A percentile compares a stretch with the other conserved stretches of the same genome.
These are phyloP conservation scores for Dillenia suffruticosa DNA, from an alignment of 164 flowering plant genomes.

Conservation along the genomic window DNA sequence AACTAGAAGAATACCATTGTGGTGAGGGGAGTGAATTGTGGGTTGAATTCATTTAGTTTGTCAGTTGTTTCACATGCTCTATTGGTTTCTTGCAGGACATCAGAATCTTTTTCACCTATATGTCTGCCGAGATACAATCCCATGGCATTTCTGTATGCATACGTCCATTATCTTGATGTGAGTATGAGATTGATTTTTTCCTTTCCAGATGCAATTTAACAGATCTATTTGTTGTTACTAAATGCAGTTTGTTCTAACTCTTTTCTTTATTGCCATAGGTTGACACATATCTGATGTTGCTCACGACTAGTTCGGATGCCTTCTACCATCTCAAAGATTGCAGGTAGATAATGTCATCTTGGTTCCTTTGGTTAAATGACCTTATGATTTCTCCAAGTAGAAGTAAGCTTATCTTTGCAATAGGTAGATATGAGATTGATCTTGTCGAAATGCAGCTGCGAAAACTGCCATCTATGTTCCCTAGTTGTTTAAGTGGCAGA, in stretches of 20 bases:
- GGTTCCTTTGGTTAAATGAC: neutral
- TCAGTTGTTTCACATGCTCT: constrained; percentile 6
- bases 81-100: constrained; percentile 71
- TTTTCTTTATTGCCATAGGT: constrained; percentile 41
- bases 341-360: constrained; percentile 45
- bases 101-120: constrained; percentile 97
- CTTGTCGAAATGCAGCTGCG: too few species aligned
- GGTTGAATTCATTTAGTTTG: neutral
- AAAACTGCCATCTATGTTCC: too few species aligned
- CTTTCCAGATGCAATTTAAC: too few species aligned
- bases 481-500: too few species aligned
- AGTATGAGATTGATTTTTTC: constrained; percentile 30
- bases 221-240: too few species aligned
- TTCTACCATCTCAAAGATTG: constrained; percentile 95
- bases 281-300: constrained; percentile 86
- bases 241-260: neutral
- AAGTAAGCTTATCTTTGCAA: too few species aligned
- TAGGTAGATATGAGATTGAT: too few species aligned
- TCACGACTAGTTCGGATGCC: constrained; percentile 95
- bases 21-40: neutral
- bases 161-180: constrained; percentile 90
- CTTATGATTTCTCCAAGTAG: neutral
- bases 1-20: neutral
- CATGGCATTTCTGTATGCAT: constrained; percentile 93
- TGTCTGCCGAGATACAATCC: constrained; percentile 98